Evolutionary conservation across 2,329 filamentous ascomycete genomes (phyloP).

Genomic region (Neurospora crassa): DNA sequence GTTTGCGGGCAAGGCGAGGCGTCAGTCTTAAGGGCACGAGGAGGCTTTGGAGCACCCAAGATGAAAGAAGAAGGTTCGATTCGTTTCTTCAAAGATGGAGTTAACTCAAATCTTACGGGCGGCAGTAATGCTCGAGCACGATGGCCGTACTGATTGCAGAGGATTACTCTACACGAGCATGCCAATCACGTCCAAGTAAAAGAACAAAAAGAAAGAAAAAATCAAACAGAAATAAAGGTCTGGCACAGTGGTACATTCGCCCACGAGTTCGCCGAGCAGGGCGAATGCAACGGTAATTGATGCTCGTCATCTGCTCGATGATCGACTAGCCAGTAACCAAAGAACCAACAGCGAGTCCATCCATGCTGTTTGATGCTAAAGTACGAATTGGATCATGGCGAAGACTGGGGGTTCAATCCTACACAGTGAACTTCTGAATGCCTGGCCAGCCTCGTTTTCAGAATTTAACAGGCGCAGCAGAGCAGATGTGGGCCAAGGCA

Average conservation of each 20-base stretch:
- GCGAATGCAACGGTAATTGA: conserved; percentile 7
- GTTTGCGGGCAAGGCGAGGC: conserved; percentile 3
- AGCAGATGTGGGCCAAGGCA: conserved; percentile 1
- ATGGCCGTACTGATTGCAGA: conserved; percentile 3
- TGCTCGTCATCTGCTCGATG: conserved; percentile 7
- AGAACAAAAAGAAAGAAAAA: background rate
- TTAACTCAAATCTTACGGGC: background rate
- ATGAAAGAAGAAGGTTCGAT: background rate
- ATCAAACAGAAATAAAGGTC: background rate
- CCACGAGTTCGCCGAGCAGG: conserved; percentile 1
- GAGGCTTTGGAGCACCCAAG: background rate
- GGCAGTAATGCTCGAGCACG: background rate
- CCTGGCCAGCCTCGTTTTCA: background rate
- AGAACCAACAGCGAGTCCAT: background rate
- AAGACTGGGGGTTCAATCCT: conserved; percentile 11
- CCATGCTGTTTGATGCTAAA: background rate
- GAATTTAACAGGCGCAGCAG: conserved; percentile 1
- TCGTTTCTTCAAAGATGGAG: background rate
- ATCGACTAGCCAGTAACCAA: conserved; percentile 7
- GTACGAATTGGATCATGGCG: background rate
- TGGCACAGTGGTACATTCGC: conserved; percentile 4
- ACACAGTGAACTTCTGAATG: background rate
- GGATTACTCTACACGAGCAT: conserved; percentile 9
- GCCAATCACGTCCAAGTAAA: conserved; percentile 6
- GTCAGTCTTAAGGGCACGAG: background rate